Base-by-base conservation (phyloP, 176 grass and related monocot genomes). In the Oryza punctata region DNA sequence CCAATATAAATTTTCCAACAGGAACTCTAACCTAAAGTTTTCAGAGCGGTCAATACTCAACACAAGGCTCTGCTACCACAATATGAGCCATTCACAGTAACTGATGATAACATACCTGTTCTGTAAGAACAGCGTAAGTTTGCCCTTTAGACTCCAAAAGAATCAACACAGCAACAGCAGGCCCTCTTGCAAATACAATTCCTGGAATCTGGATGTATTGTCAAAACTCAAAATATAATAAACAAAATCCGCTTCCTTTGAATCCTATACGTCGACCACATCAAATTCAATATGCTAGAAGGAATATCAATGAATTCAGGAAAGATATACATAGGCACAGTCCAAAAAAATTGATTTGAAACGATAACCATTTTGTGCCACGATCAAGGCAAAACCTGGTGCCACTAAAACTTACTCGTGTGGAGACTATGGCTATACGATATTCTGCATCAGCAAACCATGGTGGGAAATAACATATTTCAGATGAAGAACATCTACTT, bases 161-260 rank as follows among this genome's bases (percentile, higher is more conserved):
- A 70, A 98, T 93, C 82, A 98, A 82, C 6, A 98, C 90, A 47
- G 93, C 91, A 95, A 98, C 96, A 67, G 91, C 85, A 8, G 89
- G 89, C 4, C 93, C 96, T 84, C 96, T 93, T 81, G 96, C 84
- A 74, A 98, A 98, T 63, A 98, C 96, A 76, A 98, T 98, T 67
- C 93, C 96, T 91, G 93, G 96, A 94, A 98, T 86, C 93, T 98
- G 91, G 64, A 89, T 28, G 84, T 47, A 72, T 7, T 76, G 73
- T 72, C 66, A 63, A 79, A 80, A 71, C 3, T 72, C 65, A 71
- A 78, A 82, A 75, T 2, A 82, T 68, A 69, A 10, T n/a, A 40
- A 64, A 76, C 35, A 16, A 76, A 80, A 85, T 9, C 24, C 25
- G 32, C 52, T 10, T 47, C 9, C 73, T 54, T 30, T 10, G 40